Evolutionary conservation across 495 filamentous ascomycete species (phyloP).

Genomic region (Opeltia flavorubescens): DNA sequence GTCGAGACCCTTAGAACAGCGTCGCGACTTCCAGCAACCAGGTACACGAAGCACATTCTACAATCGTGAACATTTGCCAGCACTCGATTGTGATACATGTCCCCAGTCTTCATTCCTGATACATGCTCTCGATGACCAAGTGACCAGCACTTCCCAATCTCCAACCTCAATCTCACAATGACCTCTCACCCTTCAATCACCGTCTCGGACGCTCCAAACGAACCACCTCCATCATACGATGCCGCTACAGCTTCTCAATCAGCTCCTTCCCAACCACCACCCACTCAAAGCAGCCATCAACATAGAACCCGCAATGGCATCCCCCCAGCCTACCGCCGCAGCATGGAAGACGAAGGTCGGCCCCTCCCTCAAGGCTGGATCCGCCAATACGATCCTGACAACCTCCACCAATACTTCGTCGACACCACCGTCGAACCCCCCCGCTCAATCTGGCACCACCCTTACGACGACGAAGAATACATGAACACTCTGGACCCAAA

Average conservation of each 20-base stretch:
- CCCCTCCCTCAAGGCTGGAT: constrained; percentile 31
- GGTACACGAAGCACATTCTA: too few species aligned
- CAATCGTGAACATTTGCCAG: too few species aligned
- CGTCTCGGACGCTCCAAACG: not conserved
- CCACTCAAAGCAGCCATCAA: not conserved
- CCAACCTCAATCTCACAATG: constrained; percentile 19
- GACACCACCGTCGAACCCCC: constrained; percentile 32
- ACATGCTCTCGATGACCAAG: too few species aligned
- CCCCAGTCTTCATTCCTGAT: too few species aligned
- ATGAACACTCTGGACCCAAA: constrained; percentile 22
- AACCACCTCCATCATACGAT: constrained; percentile 20
- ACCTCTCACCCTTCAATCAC: constrained; percentile 21
- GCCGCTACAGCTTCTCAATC: constrained; percentile 8
- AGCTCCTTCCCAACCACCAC: not conserved
- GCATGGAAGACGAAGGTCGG: constrained; percentile 35
- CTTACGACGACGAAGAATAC: constrained; percentile 35
- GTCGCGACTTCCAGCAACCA: too few species aligned
- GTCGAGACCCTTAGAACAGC: too few species aligned
- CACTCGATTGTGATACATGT: too few species aligned
- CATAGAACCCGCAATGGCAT: constrained; percentile 26
- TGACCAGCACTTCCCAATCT: too few species aligned
- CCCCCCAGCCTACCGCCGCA: constrained; percentile 25
- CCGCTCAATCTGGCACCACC: constrained; percentile 35
- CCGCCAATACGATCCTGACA: constrained; percentile 27
- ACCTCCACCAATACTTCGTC: constrained; percentile 37